Base-by-base conservation (phyloP, 208 protist genomes). In the Endotrypanum monterogeii region DNA sequence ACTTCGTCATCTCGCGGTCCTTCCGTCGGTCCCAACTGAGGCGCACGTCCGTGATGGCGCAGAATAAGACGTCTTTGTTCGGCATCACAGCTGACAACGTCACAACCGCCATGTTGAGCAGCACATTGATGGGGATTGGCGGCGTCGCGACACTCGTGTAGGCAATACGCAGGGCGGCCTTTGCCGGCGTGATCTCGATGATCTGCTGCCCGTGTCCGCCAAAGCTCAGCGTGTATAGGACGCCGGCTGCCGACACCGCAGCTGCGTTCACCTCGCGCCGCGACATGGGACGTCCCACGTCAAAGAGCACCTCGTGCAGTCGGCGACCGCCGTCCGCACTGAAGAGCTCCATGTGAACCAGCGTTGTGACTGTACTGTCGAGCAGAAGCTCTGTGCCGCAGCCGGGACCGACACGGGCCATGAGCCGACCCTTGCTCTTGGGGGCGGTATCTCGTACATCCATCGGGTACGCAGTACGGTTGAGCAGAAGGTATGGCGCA, bases 401-500 rank as follows among this genome's bases (percentile, higher is more conserved):
- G 61, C 89, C 89, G 1, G 88, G 73, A 41, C 70, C 65, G 23
- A 80, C 89, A 11, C 78, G 72, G 18, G 81, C 89, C 57, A 97
- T 82, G 16, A 90, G 69, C 57, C 89, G 90, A 18, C 84, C 83
- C 37, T 78, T 57, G 41, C 79, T 80, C 68, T 79, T 79, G 11
- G 55, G 54, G 23, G 83, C 72, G 35, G 85, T 82, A 66, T 95
- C 87, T n/a, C 71, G 61, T 52, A 93, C 71, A 46, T 87, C 80
- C 4, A 96, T 73, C 1, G 70, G 3, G 73, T 78, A 83, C 16
- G 14, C 23, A 44, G 89, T 93, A 56, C 93, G 91, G 71, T 97
- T 97, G 37, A 96, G 66, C 65, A 95, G 46, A 14, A 94, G 68
- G 72, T 85, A 94, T n/a, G 93, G 90, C 44, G 78, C 67, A 14